Percentiles rank a stretch among this genome's conserved stretches.
Evolutionary conservation across 108 stramenopile species (phyloP).

Genomic region (Fragilaria radians): DNA sequence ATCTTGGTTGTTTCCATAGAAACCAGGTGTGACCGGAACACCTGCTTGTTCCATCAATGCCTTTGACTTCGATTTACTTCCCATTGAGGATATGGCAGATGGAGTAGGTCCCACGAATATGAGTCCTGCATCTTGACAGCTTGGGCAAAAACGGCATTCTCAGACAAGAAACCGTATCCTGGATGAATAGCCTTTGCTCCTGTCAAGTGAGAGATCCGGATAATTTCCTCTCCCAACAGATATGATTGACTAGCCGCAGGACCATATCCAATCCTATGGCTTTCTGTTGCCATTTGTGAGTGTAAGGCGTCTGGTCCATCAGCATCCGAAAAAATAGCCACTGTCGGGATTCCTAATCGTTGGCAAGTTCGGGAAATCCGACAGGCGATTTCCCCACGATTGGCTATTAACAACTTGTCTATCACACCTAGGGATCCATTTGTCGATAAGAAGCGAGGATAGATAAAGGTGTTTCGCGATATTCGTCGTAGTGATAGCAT

Average conservation of each 20-base stretch:
- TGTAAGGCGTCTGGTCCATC: constrained; percentile 66
- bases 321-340: constrained; percentile 79
- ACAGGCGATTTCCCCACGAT: constrained; percentile 93
- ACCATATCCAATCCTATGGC: constrained; percentile 80
- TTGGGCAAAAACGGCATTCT: constrained; percentile 80
- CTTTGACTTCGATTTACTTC: constrained; percentile 85
- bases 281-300: constrained; percentile 58
- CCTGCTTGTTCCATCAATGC: constrained; percentile 55
- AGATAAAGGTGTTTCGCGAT: no score
- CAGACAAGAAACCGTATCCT: constrained; percentile 91
- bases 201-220: constrained; percentile 54
- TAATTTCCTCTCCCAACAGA: constrained; percentile 65
- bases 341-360: constrained; percentile 62
- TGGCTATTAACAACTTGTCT: constrained; percentile 83
- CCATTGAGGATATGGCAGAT: constrained; percentile 69
- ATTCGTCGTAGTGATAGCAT: no score
- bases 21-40: constrained; percentile 88
- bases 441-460: no score
- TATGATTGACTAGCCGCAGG: constrained; percentile 62
- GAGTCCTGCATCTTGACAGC: constrained; percentile 41
- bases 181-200: constrained; percentile 92
- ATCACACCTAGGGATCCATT: no score
- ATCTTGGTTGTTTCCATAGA: constrained; percentile 42
- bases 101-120: constrained; percentile 84
- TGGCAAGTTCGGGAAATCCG: constrained; percentile 84